These are phyloP conservation scores for Fagus crenata DNA, from an alignment of 306 rosid genomes.

Conservation along the genomic window DNA sequence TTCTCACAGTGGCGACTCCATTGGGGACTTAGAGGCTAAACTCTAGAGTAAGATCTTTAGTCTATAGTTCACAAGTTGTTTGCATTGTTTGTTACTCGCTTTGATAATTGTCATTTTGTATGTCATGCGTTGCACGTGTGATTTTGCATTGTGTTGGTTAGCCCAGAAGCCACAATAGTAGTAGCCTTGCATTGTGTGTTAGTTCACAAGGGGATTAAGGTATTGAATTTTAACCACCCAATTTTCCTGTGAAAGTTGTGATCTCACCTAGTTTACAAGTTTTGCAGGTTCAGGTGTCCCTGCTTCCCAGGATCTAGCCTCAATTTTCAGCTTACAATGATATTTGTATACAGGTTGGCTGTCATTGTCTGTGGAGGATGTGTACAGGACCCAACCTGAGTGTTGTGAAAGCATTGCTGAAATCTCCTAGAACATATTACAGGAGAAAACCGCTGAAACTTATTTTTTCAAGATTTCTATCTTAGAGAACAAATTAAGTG, in stretches of 20 bases:
- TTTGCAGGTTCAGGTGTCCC: constrained; percentile 42
- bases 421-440: constrained; percentile 9
- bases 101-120: too few relatives aligned
- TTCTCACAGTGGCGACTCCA: too few relatives aligned
- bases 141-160: too few relatives aligned
- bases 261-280: constrained; percentile 37
- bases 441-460: background rate
- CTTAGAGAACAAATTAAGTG: background rate
- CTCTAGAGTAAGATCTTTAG: too few relatives aligned
- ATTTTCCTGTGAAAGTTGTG: constrained; percentile 20
- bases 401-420: constrained; percentile 25
- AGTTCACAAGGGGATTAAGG: background rate
- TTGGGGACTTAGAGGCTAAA: too few relatives aligned
- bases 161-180: too few relatives aligned
- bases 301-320: constrained; percentile 36
- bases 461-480: background rate
- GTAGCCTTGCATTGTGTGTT: too few relatives aligned
- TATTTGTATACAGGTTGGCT: constrained; percentile 46
- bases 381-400: constrained; percentile 25
- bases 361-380: constrained; percentile 30
- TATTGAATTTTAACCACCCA: background rate
- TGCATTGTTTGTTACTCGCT: too few relatives aligned
- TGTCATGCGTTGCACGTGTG: too few relatives aligned
- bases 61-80: too few relatives aligned
- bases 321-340: constrained; percentile 33